Evolutionary conservation across 805 yeast genomes (phyloP).

Genomic region (Tetrapisispora fleetii): DNA sequence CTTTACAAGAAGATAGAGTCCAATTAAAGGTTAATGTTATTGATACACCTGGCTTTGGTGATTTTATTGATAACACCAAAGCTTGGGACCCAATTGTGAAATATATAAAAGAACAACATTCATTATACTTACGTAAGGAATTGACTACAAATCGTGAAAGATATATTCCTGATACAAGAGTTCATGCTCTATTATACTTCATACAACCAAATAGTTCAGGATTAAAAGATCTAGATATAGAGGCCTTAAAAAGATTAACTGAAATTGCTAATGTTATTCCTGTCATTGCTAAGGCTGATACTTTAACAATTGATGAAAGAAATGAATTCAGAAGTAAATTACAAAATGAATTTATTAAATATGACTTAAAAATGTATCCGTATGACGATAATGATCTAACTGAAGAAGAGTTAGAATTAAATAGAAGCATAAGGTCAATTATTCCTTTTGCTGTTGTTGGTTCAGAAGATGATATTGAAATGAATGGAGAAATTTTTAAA

Average conservation of each 20-base stretch:
- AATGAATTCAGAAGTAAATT: slow-evolving; percentile 62
- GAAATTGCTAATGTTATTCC: slow-evolving; percentile 94
- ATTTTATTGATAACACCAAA: slow-evolving; percentile 87
- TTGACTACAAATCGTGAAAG: slow-evolving; percentile 89
- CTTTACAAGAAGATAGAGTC: slow-evolving; percentile 77
- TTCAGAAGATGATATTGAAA: slow-evolving; percentile 64
- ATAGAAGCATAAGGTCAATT: slow-evolving; percentile 61
- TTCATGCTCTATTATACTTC: slow-evolving; percentile 87
- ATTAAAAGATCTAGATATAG: slow-evolving; percentile 73
- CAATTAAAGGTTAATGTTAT: slow-evolving; percentile 76
- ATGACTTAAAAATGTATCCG: slow-evolving; percentile 76
- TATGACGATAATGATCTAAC: slow-evolving; percentile 60
- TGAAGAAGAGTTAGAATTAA: slow-evolving; percentile 64
- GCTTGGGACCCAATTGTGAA: slow-evolving; percentile 96
- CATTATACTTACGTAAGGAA: slow-evolving; percentile 82
- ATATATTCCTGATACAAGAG: slow-evolving; percentile 75
- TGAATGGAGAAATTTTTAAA: slow-evolving; percentile 71
- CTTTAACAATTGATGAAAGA: slow-evolving; percentile 80
- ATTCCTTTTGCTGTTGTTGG: slow-evolving; percentile 95
- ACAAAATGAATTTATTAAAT: slow-evolving; percentile 65
- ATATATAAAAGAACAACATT: slow-evolving; percentile 91
- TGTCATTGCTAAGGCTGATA: slow-evolving; percentile 87
- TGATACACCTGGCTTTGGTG: slow-evolving; percentile 98
- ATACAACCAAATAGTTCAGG: slow-evolving; percentile 83
- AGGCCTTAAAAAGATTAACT: slow-evolving; percentile 70